Evolutionary conservation across 1,284 basidiomycete genomes (phyloP), one percentile per base, ranked within the genome.

Genomic region (Ceratobasidium sp.): DNA sequence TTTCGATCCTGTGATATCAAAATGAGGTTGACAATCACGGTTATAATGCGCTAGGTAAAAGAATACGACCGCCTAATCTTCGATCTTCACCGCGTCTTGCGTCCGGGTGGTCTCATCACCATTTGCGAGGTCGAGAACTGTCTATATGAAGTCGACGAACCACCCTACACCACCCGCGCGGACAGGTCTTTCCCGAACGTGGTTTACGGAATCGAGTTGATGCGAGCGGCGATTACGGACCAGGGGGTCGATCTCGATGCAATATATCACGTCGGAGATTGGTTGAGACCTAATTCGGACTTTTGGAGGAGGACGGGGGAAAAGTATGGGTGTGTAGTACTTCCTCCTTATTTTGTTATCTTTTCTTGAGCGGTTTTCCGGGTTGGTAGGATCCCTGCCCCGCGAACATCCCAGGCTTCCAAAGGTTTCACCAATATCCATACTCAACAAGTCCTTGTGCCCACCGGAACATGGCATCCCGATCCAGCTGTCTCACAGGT

Each of bases 51-150:
- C 38, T 38, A 76, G 73, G 73, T 76, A 18, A 76, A 76, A 50
- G 73, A 76, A 66, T 76, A 76, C 46, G 73, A 76, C 41, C 62
- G 73, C 3, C 73, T 76, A 8, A 33, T 76, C 6, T 76, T 66
- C 27, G 73, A 76, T 20, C 41, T 76, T 5, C 64, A 76, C 27
- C 62, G 73, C 0, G 73, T 76, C 27, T n/a, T 66, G 12, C 30
- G 44, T 16, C 73, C 73, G 1, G 73, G 73, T 12, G 71, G 71
- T 10, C 38, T 76, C 30, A 38, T 76, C 44, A 54, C 30, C 20
- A 46, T 76, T 20, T 64, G 62, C 38, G 73, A 76, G 46, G 73
- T 76, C 50, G 73, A 64, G 46, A 64, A 76, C 64, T 18, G 33
- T 0, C 30, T 76, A 20, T 76, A 41, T 38, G 73, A 76, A n/a